Conservation (phyloP, 768 basidiomycete genomes). For the Saitozyma sp. region DNA sequence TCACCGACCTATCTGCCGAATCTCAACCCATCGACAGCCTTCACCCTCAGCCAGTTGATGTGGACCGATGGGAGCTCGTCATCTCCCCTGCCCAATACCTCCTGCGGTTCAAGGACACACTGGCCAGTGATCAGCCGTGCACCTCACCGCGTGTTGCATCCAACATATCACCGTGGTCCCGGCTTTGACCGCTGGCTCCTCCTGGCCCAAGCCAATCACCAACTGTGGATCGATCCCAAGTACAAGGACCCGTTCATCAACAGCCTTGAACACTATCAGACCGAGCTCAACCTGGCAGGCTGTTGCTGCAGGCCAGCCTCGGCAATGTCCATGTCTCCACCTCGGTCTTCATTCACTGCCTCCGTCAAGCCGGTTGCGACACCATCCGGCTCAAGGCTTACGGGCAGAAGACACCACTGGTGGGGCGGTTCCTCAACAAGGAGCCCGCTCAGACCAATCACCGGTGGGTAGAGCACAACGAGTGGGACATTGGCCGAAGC, state of each 20-base stretch:
- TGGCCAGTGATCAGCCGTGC: constrained; percentile 7
- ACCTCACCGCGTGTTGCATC: neutral
- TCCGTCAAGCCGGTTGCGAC: constrained; percentile 9
- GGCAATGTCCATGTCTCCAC: constrained; percentile 13
- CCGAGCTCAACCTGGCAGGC: constrained; percentile 7
- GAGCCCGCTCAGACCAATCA: constrained; percentile 23
- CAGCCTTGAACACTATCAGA: constrained; percentile 9
- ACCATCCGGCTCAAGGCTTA: constrained; percentile 22
- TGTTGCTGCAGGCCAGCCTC: constrained; percentile 11
- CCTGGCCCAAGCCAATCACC: constrained; percentile 14
- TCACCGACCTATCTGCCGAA: no score
- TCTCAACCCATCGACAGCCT: no score
- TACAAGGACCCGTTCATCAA: constrained; percentile 13
- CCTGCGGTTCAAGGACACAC: constrained; percentile 1
- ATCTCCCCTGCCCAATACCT: constrained; percentile 5
- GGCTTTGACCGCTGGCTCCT: constrained; percentile 12
- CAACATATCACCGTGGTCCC: neutral
- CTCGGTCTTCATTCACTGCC: constrained; percentile 21
- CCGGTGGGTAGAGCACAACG: constrained; percentile 4
- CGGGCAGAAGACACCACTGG: constrained; percentile 13
- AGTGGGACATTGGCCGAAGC: constrained; percentile 10
- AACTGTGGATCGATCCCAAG: constrained; percentile 17
- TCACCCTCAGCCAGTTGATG: constrained; percentile 4
- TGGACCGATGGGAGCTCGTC: constrained; percentile 20
- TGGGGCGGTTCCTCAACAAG: constrained; percentile 2